Conservation (phyloP, 139 green algal species). For the Chlorella sp. region DNA sequence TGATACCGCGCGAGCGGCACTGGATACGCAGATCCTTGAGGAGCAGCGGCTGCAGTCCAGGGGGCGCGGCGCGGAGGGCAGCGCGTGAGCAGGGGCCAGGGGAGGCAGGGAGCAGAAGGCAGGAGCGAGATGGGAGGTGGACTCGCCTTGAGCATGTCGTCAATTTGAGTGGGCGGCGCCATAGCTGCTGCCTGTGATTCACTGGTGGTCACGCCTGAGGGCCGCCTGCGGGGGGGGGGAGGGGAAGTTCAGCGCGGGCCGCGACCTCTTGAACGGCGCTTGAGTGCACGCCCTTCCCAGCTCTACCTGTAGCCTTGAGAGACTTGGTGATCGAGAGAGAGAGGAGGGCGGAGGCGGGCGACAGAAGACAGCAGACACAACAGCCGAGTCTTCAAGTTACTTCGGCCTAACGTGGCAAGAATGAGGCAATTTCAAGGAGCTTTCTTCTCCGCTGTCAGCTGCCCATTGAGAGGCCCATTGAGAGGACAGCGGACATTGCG, state of each 20-base stretch:
- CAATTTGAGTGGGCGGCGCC: neutral
- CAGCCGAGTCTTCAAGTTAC: no score
- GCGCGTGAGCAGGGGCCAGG: neutral
- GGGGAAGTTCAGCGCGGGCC: neutral
- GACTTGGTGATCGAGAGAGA: neutral
- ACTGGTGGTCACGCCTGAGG: neutral
- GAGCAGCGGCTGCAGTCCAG: constrained; percentile 49
- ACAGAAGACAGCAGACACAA: no score
- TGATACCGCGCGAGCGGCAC: constrained; percentile 69
- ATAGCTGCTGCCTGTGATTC: neutral
- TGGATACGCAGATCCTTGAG: constrained; percentile 76
- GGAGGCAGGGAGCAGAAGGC: neutral
- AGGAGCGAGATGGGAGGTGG: neutral
- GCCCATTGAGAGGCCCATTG: no score
- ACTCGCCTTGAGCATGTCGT: neutral
- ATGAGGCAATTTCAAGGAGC: no score
- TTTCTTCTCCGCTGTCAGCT: no score
- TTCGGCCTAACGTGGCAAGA: no score
- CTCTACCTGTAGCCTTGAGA: neutral
- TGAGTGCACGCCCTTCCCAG: neutral
- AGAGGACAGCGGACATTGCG: no score
- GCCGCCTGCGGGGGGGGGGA: neutral
- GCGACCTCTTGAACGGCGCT: neutral
- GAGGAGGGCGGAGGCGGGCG: neutral
- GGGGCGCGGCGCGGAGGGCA: neutral